Evolutionary conservation across 106 monocot genomes (phyloP).

Genomic region (Acorus gramineus): DNA sequence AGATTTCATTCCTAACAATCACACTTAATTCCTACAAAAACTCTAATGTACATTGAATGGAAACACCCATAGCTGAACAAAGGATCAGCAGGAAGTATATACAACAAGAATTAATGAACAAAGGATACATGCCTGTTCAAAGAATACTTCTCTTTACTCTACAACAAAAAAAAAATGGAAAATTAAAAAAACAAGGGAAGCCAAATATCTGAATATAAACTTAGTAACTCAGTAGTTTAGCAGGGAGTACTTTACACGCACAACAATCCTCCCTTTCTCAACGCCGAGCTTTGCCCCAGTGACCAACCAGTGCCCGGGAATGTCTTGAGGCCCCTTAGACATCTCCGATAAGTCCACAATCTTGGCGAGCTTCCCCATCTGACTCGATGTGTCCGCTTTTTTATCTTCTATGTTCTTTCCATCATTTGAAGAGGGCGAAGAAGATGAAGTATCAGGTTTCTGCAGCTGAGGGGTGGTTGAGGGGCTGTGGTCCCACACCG

Average conservation of each 20-base stretch:
- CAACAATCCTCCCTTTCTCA: slow-evolving; percentile 77
- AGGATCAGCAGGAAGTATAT: neutral
- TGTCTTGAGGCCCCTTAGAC: slow-evolving; percentile 68
- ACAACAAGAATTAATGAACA: slow-evolving; percentile 25
- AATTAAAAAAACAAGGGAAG: too few relatives aligned
- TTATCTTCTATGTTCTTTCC: too few relatives aligned
- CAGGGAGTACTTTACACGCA: slow-evolving; percentile 89
- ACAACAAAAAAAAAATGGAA: too few relatives aligned
- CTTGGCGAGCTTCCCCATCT: slow-evolving; percentile 39
- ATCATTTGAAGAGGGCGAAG: neutral
- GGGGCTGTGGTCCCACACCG: slow-evolving; percentile 85
- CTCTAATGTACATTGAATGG: too few relatives aligned
- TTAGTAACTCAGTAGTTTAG: slow-evolving; percentile 54
- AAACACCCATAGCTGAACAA: too few relatives aligned
- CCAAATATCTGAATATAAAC: too few relatives aligned
- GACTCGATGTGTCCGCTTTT: slow-evolving; percentile 10
- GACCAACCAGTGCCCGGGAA: slow-evolving; percentile 88
- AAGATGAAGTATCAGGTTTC: slow-evolving; percentile 20
- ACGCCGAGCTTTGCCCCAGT: slow-evolving; percentile 90
- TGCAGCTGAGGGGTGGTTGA: neutral
- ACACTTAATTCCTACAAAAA: too few relatives aligned
- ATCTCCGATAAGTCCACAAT: slow-evolving; percentile 69
- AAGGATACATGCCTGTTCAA: slow-evolving; percentile 6
- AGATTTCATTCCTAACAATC: too few relatives aligned
- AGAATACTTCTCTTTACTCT: slow-evolving; percentile 1